phyloP scores from a whole-genome alignment of 2,329 filamentous ascomycete species.

The Arthrobotrys pseudoclavata region DNA sequence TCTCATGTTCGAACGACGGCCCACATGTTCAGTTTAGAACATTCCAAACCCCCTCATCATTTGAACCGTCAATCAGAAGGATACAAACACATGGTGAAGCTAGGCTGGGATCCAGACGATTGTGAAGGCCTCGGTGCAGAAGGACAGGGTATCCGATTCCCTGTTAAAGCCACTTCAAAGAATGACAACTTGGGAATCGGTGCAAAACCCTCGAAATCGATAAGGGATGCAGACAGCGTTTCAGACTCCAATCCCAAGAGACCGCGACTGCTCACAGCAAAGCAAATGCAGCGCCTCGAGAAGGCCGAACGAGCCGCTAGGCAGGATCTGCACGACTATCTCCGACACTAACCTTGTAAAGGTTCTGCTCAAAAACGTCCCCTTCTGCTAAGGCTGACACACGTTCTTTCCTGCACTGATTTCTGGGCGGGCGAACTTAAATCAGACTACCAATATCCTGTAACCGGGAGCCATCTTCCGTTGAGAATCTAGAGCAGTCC shows the following conservation, averaged over 20 bases:
- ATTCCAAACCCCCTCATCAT: constrained; percentile 79
- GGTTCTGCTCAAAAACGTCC: constrained; percentile 58
- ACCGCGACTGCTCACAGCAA: constrained; percentile 58
- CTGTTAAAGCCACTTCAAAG: constrained; percentile 80
- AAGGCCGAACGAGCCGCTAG: constrained; percentile 56
- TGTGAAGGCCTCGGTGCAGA: constrained; percentile 78
- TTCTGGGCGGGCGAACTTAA: constrained; percentile 59
- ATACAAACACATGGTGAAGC: constrained; percentile 74
- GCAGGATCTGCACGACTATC: constrained; percentile 60
- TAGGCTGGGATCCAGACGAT: constrained; percentile 82
- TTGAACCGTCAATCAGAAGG: constrained; percentile 80
- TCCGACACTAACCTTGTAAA: constrained; percentile 58
- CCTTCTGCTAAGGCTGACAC: constrained; percentile 58
- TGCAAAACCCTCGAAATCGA: constrained; percentile 67
- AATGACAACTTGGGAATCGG: constrained; percentile 82
- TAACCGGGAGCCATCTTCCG: constrained; percentile 56
- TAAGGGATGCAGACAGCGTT: constrained; percentile 62
- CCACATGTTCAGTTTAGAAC: constrained; percentile 78
- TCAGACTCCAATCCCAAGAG: constrained; percentile 54
- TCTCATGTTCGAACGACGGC: constrained; percentile 75
- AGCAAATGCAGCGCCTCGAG: constrained; percentile 55
- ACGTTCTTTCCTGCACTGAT: constrained; percentile 48
- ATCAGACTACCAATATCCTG: constrained; percentile 58
- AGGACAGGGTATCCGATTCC: constrained; percentile 80
- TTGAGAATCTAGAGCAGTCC: constrained; percentile 59